Conservation (phyloP, 2,329 filamentous ascomycete species). For the Arthrobotrys megalospora region DNA sequence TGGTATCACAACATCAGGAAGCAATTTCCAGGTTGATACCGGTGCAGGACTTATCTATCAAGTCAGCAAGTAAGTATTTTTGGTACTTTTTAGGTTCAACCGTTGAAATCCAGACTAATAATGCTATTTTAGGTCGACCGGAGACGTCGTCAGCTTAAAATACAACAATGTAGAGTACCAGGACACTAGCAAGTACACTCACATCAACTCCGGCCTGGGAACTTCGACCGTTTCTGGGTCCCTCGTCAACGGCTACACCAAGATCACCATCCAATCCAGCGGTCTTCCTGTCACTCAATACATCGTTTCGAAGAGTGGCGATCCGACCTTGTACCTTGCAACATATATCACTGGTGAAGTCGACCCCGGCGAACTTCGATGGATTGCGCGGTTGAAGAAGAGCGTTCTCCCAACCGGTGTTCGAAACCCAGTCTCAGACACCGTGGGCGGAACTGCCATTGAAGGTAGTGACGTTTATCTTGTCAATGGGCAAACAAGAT, state of each 20-base stretch:
- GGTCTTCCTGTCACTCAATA: constrained; percentile 75
- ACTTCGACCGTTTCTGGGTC: constrained; percentile 71
- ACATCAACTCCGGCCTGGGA: constrained; percentile 75
- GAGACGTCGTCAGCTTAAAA: constrained; percentile 54
- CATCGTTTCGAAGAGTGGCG: constrained; percentile 75
- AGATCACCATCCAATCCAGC: constrained; percentile 74
- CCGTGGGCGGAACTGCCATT: constrained; percentile 45
- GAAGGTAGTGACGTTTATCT: constrained; percentile 68
- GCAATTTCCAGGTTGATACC: constrained; percentile 53
- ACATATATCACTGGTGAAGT: constrained; percentile 76
- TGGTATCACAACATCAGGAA: constrained; percentile 46
- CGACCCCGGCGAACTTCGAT: constrained; percentile 75
- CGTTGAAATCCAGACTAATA: not conserved
- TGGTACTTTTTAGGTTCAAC: not conserved
- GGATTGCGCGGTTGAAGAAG: constrained; percentile 68
- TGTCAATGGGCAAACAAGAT: constrained; percentile 76
- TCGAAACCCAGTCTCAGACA: constrained; percentile 46
- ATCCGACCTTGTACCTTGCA: constrained; percentile 74
- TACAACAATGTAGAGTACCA: constrained; percentile 56
- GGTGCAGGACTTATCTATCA: constrained; percentile 51
- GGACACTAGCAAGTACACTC: constrained; percentile 69
- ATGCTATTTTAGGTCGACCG: constrained; percentile 31
- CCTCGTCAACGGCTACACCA: constrained; percentile 66
- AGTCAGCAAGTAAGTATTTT: constrained; percentile 51
- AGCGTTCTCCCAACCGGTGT: constrained; percentile 49